Conservation (phyloP, 345 rosid species). For the Salix caprea region DNA sequence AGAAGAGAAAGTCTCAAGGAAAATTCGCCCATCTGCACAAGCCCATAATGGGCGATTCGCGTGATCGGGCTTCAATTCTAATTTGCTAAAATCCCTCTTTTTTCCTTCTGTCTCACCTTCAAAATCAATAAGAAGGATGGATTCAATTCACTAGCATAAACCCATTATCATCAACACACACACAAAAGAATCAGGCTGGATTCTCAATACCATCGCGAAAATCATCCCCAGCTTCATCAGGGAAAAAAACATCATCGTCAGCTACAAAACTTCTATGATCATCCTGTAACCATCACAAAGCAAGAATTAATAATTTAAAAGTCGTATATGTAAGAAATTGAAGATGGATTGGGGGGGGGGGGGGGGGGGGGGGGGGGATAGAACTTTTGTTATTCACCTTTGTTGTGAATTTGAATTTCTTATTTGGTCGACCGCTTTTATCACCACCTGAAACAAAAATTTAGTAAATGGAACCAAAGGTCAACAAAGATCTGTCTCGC, state of each 20-base stretch:
- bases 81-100: slow-evolving; percentile 64
- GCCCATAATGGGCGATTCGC: slow-evolving; percentile 90
- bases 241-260: slow-evolving; percentile 45
- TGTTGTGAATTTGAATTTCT: not conserved
- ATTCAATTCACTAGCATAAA: not conserved
- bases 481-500: not conserved
- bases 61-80: slow-evolving; percentile 81
- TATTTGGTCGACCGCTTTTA: not conserved
- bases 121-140: slow-evolving; percentile 7
- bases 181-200: not conserved
- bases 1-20: slow-evolving; percentile 77
- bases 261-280: slow-evolving; percentile 48
- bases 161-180: not conserved
- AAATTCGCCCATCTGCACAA: slow-evolving; percentile 86
- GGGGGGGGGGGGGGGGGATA: too few species aligned
- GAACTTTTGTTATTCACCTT: too few species aligned
- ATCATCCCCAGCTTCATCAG: slow-evolving; percentile 61
- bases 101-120: slow-evolving; percentile 57
- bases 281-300: slow-evolving; percentile 41
- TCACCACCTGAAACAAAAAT: not conserved
- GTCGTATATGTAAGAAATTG: too few species aligned
- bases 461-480: not conserved
- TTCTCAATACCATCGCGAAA: slow-evolving; percentile 52
- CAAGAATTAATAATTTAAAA: not conserved
- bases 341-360: too few species aligned